Conservation (phyloP, 169 alveolate species). For the Amoebophrya sp. region DNA sequence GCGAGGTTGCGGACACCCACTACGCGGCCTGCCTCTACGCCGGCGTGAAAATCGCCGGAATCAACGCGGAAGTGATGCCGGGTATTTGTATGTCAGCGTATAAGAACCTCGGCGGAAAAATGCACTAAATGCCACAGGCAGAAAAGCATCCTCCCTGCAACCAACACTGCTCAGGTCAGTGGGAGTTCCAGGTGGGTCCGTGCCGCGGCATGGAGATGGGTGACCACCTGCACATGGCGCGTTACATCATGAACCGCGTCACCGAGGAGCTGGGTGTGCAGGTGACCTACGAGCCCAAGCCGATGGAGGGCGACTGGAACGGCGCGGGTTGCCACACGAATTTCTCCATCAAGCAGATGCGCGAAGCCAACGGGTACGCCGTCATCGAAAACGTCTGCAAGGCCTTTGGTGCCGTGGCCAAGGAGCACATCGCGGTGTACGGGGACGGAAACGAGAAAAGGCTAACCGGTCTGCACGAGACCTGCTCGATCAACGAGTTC, state of each 20-base stretch:
- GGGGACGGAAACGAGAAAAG: slow-evolving; percentile 28
- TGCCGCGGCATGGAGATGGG: slow-evolving; percentile 28
- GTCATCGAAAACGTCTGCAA: slow-evolving; percentile 20
- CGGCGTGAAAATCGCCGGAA: slow-evolving; percentile 25
- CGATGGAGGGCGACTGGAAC: slow-evolving; percentile 24
- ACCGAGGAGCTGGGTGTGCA: background rate
- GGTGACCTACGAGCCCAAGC: background rate
- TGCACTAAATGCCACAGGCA: no score
- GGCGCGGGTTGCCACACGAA: slow-evolving; percentile 33
- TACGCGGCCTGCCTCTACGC: slow-evolving; percentile 21
- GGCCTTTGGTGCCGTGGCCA: slow-evolving; percentile 27
- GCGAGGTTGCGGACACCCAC: slow-evolving; percentile 23
- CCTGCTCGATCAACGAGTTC: slow-evolving; percentile 27
- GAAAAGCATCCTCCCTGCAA: no score
- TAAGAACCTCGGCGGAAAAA: no score
- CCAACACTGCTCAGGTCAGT: no score
- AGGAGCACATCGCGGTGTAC: slow-evolving; percentile 25
- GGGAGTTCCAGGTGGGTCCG: slow-evolving; percentile 27
- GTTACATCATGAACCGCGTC: background rate
- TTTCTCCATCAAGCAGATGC: slow-evolving; percentile 24
- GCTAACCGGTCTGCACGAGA: slow-evolving; percentile 27
- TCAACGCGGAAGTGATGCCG: slow-evolving; percentile 32
- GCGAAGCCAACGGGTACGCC: slow-evolving; percentile 22
- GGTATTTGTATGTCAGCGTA: no score
- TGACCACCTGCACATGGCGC: background rate